Base-by-base conservation (phyloP, 139 green algal genomes). In the Ettlia oleoabundans region DNA sequence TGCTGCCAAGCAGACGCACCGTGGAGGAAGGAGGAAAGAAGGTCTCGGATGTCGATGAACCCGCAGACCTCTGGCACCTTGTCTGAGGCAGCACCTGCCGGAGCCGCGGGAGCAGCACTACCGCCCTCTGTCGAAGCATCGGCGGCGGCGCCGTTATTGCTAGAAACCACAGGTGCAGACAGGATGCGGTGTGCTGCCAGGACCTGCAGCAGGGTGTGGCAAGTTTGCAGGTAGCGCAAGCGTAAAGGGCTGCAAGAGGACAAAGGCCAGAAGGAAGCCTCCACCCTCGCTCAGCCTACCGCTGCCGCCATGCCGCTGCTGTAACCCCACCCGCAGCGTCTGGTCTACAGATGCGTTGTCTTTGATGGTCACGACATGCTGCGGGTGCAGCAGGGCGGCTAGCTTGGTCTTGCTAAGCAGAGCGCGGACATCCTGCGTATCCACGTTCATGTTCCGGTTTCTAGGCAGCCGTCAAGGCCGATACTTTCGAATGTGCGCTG, bases 1-100 rank as follows among this genome's bases (percentile, higher is more conserved):
- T n/a, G n/a, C n/a, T n/a, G n/a, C n/a, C n/a, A n/a, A n/a, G 18
- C 15, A 22, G 1, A 32, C 84, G 64, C 40, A 90, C 86, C 70
- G 76, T 88, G 80, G 32, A 94, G 70, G 82, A 92, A 94, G 58
- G 75, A 89, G 52, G 66, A 87, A 6, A 94, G 82, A 22, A 95
- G 79, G 72, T 95, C 91, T 21, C 91, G 82, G 47, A 95, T 89
- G 69, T 94, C 91, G 15, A 95, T 82, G 71, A 94, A 95, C 5
- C 91, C 89, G 9, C 47, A 66, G 21, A 79, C 72, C 51, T 79
- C 72, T 2, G 72, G 72, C 1, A 51, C 72, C 51, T 52, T 66
- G 71, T 78, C 71, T 5, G 38, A n/a, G n/a, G n/a, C n/a, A n/a
- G n/a, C n/a, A n/a, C n/a, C n/a, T n/a, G n/a, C n/a, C n/a, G n/a